A percentile compares a stretch with the other conserved stretches of the same genome.
Evolutionary conservation across 1,139 yeast genomes (phyloP).

Genomic region (Zhuliangozyma blackwelliae): DNA sequence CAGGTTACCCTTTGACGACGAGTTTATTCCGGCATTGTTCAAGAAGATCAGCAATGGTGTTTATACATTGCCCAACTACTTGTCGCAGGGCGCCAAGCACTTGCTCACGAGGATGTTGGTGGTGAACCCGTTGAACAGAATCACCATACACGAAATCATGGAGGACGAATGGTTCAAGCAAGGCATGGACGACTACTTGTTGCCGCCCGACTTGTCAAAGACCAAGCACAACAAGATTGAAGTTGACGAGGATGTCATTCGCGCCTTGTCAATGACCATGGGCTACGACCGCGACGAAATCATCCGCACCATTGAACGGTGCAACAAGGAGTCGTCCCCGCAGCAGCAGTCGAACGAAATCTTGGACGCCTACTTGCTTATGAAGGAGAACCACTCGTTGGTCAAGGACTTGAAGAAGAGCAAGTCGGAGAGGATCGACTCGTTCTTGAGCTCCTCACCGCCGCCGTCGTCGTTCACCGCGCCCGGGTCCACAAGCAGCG

Average conservation of each 20-base stretch:
- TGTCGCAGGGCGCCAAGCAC: constrained; percentile 84
- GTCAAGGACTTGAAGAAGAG: constrained; percentile 62
- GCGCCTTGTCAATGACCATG: constrained; percentile 80
- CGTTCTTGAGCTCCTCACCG: constrained; percentile 48
- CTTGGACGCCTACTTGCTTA: constrained; percentile 83
- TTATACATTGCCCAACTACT: constrained; percentile 84
- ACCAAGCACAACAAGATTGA: constrained; percentile 39
- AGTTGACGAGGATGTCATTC: constrained; percentile 76
- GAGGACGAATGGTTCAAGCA: constrained; percentile 94
- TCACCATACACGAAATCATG: constrained; percentile 90
- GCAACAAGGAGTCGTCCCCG: constrained; percentile 39
- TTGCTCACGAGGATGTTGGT: constrained; percentile 89
- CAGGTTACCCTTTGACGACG: constrained; percentile 95
- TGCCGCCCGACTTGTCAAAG: constrained; percentile 61
- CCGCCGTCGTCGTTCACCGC: constrained; percentile 33
- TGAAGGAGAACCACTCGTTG: constrained; percentile 76
- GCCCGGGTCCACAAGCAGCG: constrained; percentile 23
- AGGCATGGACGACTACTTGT: constrained; percentile 75
- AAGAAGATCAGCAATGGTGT: constrained; percentile 95
- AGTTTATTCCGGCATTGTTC: constrained; percentile 92
- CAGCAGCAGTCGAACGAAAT: constrained; percentile 60
- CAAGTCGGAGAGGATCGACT: constrained; percentile 48
- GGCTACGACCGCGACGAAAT: constrained; percentile 91
- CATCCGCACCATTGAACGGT: constrained; percentile 57
- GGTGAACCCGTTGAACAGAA: constrained; percentile 93